A percentile compares a stretch with the other conserved stretches of the same genome.
Evolutionary conservation across 805 yeast genomes (phyloP).

Genomic region (Candida awuae): DNA sequence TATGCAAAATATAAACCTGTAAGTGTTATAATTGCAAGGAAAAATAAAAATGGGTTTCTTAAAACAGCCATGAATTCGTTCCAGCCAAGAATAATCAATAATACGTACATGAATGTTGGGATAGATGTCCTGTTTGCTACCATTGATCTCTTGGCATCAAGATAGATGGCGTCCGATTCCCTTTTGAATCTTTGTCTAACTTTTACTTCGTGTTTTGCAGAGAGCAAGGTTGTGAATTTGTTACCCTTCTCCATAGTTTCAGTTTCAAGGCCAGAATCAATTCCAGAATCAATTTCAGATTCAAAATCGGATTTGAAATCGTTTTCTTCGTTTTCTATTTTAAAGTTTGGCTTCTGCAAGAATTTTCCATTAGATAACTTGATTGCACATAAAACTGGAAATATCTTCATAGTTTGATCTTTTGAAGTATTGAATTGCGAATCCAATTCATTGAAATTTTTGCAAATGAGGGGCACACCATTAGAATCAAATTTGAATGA

Average conservation of each 20-base stretch:
- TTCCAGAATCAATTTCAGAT: conserved; percentile 31
- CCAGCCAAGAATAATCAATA: conserved; percentile 82
- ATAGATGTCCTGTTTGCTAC: conserved; percentile 69
- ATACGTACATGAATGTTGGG: conserved; percentile 72
- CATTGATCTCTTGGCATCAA: conserved; percentile 85
- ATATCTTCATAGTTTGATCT: conserved; percentile 42
- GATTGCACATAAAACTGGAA: conserved; percentile 57
- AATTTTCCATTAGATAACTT: conserved; percentile 42
- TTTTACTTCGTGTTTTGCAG: conserved; percentile 47
- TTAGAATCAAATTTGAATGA: conserved; percentile 73
- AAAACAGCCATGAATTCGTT: conserved; percentile 86
- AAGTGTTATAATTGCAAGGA: conserved; percentile 46
- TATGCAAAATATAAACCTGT: conserved; percentile 64
- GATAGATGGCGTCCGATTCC: conserved; percentile 67
- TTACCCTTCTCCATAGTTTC: conserved; percentile 27
- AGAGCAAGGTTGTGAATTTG: conserved; percentile 49
- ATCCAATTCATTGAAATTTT: conserved; percentile 65
- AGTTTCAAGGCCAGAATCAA: conserved; percentile 29
- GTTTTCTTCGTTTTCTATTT: conserved; percentile 30
- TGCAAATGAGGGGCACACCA: conserved; percentile 79
- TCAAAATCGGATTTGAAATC: conserved; percentile 28
- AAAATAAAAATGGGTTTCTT: conserved; percentile 76
- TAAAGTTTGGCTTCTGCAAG: conserved; percentile 30
- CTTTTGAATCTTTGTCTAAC: conserved; percentile 56
- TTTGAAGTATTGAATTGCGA: conserved; percentile 52